A percentile compares a stretch with the other conserved stretches of the same genome.
phyloP scores from a whole-genome alignment of 129 eudicot genomes.

The Flaveria bidentis region DNA sequence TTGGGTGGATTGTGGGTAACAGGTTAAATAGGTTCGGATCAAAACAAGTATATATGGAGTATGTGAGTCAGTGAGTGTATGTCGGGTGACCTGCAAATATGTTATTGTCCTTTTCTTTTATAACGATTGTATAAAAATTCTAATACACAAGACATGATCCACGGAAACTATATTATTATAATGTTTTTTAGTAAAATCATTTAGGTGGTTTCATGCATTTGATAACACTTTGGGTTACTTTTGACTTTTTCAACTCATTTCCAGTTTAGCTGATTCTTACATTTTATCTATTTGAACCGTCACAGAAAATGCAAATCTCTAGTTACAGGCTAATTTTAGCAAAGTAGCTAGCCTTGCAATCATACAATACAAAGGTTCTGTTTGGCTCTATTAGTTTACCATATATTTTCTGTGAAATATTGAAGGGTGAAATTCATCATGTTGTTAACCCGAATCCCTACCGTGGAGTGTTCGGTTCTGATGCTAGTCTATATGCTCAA shows the following conservation, averaged over 20 bases:
- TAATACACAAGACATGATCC: background rate
- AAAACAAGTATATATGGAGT: background rate
- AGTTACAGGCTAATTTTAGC: background rate
- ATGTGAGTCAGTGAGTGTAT: background rate
- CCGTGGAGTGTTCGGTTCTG: constrained; percentile 87
- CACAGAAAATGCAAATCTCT: background rate
- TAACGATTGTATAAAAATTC: background rate
- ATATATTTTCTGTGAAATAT: constrained; percentile 16
- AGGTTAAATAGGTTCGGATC: background rate
- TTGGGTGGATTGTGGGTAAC: constrained; percentile 6
- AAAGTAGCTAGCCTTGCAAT: background rate
- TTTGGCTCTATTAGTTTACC: background rate
- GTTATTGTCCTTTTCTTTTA: background rate
- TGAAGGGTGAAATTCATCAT: constrained; percentile 91
- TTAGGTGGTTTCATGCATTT: constrained; percentile 1
- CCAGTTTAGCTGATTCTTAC: background rate
- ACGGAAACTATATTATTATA: background rate
- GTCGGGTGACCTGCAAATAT: background rate
- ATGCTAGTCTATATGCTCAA: constrained; percentile 70
- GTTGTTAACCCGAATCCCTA: constrained; percentile 94
- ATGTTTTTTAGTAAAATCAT: background rate
- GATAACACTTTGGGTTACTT: background rate
- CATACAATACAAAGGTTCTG: background rate
- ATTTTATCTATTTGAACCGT: background rate
- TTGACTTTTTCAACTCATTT: background rate